Evolutionary conservation across 192 early-diverging fungal genomes (phyloP), one percentile per base, ranked within the genome.

Genomic region (Polychytrium aggregatum): DNA sequence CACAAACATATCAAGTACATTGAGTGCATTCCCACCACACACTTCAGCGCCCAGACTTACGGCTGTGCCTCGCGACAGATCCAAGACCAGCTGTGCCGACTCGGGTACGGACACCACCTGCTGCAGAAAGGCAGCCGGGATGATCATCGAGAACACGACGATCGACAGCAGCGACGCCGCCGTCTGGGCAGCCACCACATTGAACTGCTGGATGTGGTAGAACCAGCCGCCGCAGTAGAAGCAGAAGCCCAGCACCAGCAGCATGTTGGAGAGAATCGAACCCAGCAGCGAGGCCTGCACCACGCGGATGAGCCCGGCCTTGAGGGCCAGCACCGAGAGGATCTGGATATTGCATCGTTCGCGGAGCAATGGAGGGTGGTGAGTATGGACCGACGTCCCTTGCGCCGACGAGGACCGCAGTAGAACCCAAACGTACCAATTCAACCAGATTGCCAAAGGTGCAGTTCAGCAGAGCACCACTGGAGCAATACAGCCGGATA

Each of bases 241-340:
- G 53, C 84, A 88, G 57, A 83, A 70, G 35, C 92, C 92, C 3
- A 85, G 63, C 1, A 92, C 86, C 48, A 91, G 63, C 17, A 90
- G 61, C 29, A 93, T 48, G 62, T 90, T 94, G 57, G 86, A 87
- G 8, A 95, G 67, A 35, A 95, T 82, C 6, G 88, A 92, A 28
- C 92, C 92, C 0, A 92, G 57, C 41, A 92, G 73, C 30, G 84
- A 85, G 0, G 90, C 78, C 57, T 95, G 85, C 35, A 92, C 89
- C 37, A 95, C 86, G 28, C 71, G 60, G 13, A 92, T 64, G 38
- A 88, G 67, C 45, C 81, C 81, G 57, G 85, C 66, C 14, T 76
- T 71, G 33, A 97, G 68, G 6, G 90, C 89, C 58, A 92, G 68
- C 22, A 93, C 65, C 5, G 74, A 79, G 16, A 97, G 71, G 45